A percentile compares a stretch with the other conserved stretches of the same genome.
Conservation (phyloP, 345 rosid genomes). For the Hypericum perforatum region DNA sequence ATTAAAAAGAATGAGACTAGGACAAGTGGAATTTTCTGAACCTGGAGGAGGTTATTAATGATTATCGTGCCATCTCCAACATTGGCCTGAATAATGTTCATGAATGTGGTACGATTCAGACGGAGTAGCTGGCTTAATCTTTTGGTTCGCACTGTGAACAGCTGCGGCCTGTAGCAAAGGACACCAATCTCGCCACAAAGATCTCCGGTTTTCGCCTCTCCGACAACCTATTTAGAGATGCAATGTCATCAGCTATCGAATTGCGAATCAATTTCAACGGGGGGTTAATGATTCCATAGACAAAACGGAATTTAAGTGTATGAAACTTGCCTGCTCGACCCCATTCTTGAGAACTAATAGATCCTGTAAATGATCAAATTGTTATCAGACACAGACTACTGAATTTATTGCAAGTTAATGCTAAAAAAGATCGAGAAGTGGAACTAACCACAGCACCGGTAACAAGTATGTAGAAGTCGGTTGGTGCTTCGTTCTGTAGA, state of each 20-base stretch:
- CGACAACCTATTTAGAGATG: constrained; percentile 40
- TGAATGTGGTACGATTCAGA: constrained; percentile 71
- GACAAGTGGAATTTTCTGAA: constrained; percentile 6
- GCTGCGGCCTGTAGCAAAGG: constrained; percentile 76
- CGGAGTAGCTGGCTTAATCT: constrained; percentile 83
- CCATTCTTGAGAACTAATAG: constrained; percentile 16
- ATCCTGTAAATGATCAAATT: constrained; percentile 11
- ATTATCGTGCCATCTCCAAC: constrained; percentile 89
- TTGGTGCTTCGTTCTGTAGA: constrained; percentile 27
- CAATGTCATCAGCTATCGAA: neutral
- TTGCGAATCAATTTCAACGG: neutral
- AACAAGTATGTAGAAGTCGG: constrained; percentile 24
- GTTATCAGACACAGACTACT: neutral
- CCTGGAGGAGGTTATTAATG: constrained; percentile 92
- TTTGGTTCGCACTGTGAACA: constrained; percentile 81
- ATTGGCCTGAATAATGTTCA: constrained; percentile 79
- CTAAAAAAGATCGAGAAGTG: neutral
- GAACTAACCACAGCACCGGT: constrained; percentile 23
- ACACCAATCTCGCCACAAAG: constrained; percentile 85
- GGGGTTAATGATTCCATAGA: neutral
- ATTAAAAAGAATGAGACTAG: neutral
- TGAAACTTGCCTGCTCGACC: constrained; percentile 22
- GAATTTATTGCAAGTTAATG: neutral
- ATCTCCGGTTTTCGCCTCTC: constrained; percentile 66
- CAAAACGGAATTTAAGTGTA: neutral